Conservation (phyloP, 768 basidiomycete genomes). For the Collybiopsis luxurians region DNA sequence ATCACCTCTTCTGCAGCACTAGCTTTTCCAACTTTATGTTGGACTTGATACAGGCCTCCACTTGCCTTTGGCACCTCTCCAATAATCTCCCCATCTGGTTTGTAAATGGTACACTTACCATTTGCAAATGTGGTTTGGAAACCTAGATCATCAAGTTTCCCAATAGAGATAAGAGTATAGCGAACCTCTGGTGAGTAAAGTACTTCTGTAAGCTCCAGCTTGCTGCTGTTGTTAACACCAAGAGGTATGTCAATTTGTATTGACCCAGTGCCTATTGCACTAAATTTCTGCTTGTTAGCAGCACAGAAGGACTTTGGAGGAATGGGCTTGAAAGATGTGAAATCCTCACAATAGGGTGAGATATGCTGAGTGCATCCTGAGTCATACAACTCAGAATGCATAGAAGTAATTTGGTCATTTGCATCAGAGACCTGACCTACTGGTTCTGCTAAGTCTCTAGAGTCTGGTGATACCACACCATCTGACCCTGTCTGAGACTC, state of each 20-base stretch:
- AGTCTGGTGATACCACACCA: neutral
- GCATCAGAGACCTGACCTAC: neutral
- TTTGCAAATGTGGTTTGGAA: constrained; percentile 22
- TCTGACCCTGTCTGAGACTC: neutral
- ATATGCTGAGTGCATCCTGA: neutral
- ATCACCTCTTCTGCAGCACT: constrained; percentile 16
- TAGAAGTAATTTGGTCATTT: neutral
- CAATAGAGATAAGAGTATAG: constrained; percentile 34
- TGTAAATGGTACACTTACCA: constrained; percentile 14
- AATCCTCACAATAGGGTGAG: neutral
- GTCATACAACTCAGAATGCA: constrained; percentile 7
- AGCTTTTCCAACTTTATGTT: constrained; percentile 15
- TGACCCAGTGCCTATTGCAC: constrained; percentile 21
- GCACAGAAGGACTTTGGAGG: neutral
- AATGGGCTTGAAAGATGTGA: constrained; percentile 10
- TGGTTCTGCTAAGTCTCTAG: neutral
- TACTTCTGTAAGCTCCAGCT: constrained; percentile 28
- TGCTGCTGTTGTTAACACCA: constrained; percentile 21
- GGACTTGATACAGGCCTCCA: constrained; percentile 23
- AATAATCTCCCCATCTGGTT: constrained; percentile 12
- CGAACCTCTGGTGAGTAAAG: constrained; percentile 35
- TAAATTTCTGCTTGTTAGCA: constrained; percentile 20
- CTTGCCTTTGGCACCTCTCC: constrained; percentile 20
- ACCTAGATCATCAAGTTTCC: constrained; percentile 31
- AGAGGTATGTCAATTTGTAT: constrained; percentile 30